phyloP scores from a whole-genome alignment of 495 filamentous ascomycete genomes.

The Hypoxylon subgilvum region DNA sequence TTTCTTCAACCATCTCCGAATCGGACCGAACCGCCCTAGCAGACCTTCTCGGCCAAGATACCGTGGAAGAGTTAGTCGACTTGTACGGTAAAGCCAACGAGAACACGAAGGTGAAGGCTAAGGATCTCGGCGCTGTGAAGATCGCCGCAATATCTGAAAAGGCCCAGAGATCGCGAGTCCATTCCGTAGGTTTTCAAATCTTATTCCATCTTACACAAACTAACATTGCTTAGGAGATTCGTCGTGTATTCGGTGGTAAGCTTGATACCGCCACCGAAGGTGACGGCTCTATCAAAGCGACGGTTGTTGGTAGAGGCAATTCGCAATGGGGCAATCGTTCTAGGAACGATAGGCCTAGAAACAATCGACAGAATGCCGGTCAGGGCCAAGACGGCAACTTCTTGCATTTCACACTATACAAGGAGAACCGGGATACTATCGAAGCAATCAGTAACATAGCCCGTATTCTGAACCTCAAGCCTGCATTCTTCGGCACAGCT shows the following conservation, averaged over 20 bases:
- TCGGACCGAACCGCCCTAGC: conserved; percentile 31
- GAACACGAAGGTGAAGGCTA: conserved; percentile 25
- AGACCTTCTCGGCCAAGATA: conserved; percentile 41
- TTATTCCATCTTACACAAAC: not conserved
- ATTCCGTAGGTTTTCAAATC: conserved; percentile 41
- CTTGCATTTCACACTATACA: conserved; percentile 92
- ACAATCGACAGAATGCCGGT: conserved; percentile 22
- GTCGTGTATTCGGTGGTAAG: conserved; percentile 50
- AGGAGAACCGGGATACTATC: conserved; percentile 99
- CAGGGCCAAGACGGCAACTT: conserved; percentile 67
- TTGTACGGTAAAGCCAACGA: conserved; percentile 39
- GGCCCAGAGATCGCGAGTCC: conserved; percentile 44
- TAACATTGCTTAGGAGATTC: conserved; percentile 47
- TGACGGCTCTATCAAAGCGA: conserved; percentile 46
- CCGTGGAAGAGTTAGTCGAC: conserved; percentile 42
- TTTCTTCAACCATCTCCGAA: conserved; percentile 21
- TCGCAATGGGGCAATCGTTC: conserved; percentile 49
- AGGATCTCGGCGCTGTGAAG: conserved; percentile 26
- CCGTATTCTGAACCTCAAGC: conserved; percentile 68
- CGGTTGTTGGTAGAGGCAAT: conserved; percentile 33
- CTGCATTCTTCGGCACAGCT: conserved; percentile 78
- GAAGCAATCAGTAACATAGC: conserved; percentile 79
- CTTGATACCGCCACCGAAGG: conserved; percentile 40
- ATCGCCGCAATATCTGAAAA: conserved; percentile 51
- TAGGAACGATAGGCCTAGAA: conserved; percentile 40